Conservation (phyloP, 352 stramenopile species). For the Phytophthora lateralis region DNA sequence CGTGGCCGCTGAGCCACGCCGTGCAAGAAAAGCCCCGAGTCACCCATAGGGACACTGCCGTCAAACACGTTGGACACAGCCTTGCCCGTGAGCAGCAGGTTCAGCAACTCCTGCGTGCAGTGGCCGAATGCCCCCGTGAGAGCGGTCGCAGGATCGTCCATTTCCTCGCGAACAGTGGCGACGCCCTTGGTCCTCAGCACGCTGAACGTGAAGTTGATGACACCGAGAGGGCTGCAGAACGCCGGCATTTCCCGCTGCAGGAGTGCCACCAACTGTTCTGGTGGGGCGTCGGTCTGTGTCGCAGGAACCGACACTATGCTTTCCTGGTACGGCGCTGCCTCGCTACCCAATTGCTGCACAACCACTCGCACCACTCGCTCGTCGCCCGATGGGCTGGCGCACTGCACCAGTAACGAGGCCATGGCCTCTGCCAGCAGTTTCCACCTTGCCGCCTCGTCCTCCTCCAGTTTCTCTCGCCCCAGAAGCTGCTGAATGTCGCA, state of each 20-base stretch:
- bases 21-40: slow-evolving; percentile 72
- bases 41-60: slow-evolving; percentile 74
- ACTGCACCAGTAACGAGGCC: slow-evolving; percentile 41
- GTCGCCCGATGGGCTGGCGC: not conserved
- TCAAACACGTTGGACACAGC: slow-evolving; percentile 89
- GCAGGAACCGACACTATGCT: slow-evolving; percentile 3
- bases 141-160: slow-evolving; percentile 66
- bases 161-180: slow-evolving; percentile 56
- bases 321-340: slow-evolving; percentile 20
- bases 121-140: slow-evolving; percentile 82
- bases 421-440: slow-evolving; percentile 38
- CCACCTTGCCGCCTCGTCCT: slow-evolving; percentile 18
- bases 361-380: slow-evolving; percentile 34
- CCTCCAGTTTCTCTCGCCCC: slow-evolving; percentile 5
- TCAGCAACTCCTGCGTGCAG: slow-evolving; percentile 87
- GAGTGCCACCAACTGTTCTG: slow-evolving; percentile 17
- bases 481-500: slow-evolving; percentile 25
- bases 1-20: slow-evolving; percentile 55
- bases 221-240: slow-evolving; percentile 48
- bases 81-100: slow-evolving; percentile 79
- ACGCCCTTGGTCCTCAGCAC: slow-evolving; percentile 65
- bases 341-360: slow-evolving; percentile 15
- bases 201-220: slow-evolving; percentile 79
- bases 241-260: slow-evolving; percentile 27
- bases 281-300: not conserved